Conservation (phyloP, 2,329 filamentous ascomycete genomes). For the Paecilomyces niveus region DNA sequence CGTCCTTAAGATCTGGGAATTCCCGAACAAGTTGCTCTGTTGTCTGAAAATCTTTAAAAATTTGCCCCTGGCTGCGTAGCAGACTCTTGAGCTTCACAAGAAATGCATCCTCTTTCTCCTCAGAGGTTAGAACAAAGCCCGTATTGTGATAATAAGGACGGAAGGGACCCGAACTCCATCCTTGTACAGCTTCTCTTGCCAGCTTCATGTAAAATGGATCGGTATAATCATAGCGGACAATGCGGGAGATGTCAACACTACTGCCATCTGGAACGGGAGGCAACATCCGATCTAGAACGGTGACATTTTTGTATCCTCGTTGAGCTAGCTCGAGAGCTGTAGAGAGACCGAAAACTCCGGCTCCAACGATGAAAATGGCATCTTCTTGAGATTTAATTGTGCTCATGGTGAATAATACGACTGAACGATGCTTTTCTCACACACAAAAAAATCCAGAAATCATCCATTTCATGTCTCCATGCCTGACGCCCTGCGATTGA, state of each 20-base stretch:
- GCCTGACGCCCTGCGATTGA: background rate
- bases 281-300: slow-evolving; percentile 47
- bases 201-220: slow-evolving; percentile 67
- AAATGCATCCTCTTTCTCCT: slow-evolving; percentile 18
- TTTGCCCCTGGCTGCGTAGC: slow-evolving; percentile 29
- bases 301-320: slow-evolving; percentile 47
- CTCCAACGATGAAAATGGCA: slow-evolving; percentile 61
- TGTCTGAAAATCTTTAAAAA: slow-evolving; percentile 34
- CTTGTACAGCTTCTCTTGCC: slow-evolving; percentile 62
- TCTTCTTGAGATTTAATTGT: slow-evolving; percentile 1
- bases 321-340: slow-evolving; percentile 61
- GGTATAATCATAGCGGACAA: slow-evolving; percentile 66
- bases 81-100: slow-evolving; percentile 24
- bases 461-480: too few relatives aligned
- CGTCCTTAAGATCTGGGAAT: slow-evolving; percentile 5
- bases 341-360: slow-evolving; percentile 58
- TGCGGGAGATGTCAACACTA: slow-evolving; percentile 51
- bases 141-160: slow-evolving; percentile 17
- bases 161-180: slow-evolving; percentile 45
- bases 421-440: background rate
- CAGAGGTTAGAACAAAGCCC: slow-evolving; percentile 21
- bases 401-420: background rate
- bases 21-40: slow-evolving; percentile 15
- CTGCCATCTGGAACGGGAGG: slow-evolving; percentile 49
- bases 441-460: too few relatives aligned